Base-by-base conservation (phyloP, 768 basidiomycete genomes). In the Suillus luteus region DNA sequence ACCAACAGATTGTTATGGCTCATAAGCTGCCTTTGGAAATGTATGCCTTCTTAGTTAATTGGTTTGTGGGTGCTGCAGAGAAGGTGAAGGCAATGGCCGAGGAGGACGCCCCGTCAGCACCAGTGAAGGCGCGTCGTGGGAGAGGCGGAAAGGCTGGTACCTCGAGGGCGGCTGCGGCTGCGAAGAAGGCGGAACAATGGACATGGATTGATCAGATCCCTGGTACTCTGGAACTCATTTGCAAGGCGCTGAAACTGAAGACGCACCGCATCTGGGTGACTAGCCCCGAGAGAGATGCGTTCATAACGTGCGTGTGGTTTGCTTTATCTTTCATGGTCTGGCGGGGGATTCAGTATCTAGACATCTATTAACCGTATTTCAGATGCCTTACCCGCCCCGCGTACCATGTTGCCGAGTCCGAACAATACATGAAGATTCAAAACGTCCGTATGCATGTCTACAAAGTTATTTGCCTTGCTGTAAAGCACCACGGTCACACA, bases 31-130 rank as follows among this genome's bases (percentile, higher is more conserved):
- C 93, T 0, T 81, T 99, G 64, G 97, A 99, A 74, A 88, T 92
- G 82, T 98, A 93, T 74, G 91, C 90, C 8, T 98, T 99, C 73
- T 79, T 98, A 31, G 76, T 97, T n/a, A 83, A 89, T 65, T 98
- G 95, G 95, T 96, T 96, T 72, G 91, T 93, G 17, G 77, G 80
- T 12, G 88, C 88, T 0, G 90, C 88, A 1, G 95, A 96, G 76
- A 91, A 89, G 67, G 85, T 90, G 64, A 90, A 89, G 51, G 78
- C 78, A 7, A 71, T 80, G 14, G 80, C 79, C 6, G 83, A 83
- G 14, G 80, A 82, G 2, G 81, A 78, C 22, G 81, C 82, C 14
- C 74, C 80, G 2, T 76, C 72, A 7, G 80, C 83, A 1, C 78
- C 78, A 27, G 73, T 82, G 1, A 87, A 85, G 65, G 70, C 80